Evolutionary conservation across 1,284 basidiomycete species (phyloP), one percentile per base, ranked within the genome.

Genomic region (Apiotrichum veenhuisii): DNA sequence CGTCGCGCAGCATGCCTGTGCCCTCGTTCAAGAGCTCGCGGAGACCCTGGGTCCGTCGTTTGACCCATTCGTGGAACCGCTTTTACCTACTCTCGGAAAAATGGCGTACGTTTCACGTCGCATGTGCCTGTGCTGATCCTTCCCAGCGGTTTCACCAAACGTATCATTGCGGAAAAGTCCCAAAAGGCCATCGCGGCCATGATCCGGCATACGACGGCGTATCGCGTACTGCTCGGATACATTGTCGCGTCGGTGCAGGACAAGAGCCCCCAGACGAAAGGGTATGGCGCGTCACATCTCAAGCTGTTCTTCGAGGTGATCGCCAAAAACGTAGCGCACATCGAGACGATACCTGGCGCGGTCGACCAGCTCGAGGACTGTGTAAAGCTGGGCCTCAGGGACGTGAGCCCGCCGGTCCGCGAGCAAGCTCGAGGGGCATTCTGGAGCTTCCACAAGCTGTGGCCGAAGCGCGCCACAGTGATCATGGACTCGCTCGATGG

Each of bases 141-240:
- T 30, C 12, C 14, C 51, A 64, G 62, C 2, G 59, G 86, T 9
- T 86, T 91, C 58, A 98, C 95, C n/a, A 99, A 99, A 78, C 96
- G 93, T 73, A 86, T 98, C 46, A 85, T 87, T 34, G 91, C 89
- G 14, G 86, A 90, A 55, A 87, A 87, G 54, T 91, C 93, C 0
- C 96, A 98, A 72, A 80, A 82, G 8, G 82, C 85, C 0, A 82
- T 89, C 1, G 81, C 83, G 1, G 79, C 82, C 5, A 82, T 98
- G 60, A 83, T 98, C 37, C 80, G 80, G 11, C 78, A 88, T 64
- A 84, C 86, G 1, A 86, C 88, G 2, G 81, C 85, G 50, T 85
- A 88, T n/a, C 84, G 88, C 27, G 73, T 82, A 10, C 75, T 89
- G 53, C 72, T 95, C 5, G 82, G 87, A 17, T 81, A 91, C 50